These are phyloP conservation scores for Hanseniaspora mollemarum DNA, from an alignment of 805 yeast species.

Conservation along the genomic window DNA sequence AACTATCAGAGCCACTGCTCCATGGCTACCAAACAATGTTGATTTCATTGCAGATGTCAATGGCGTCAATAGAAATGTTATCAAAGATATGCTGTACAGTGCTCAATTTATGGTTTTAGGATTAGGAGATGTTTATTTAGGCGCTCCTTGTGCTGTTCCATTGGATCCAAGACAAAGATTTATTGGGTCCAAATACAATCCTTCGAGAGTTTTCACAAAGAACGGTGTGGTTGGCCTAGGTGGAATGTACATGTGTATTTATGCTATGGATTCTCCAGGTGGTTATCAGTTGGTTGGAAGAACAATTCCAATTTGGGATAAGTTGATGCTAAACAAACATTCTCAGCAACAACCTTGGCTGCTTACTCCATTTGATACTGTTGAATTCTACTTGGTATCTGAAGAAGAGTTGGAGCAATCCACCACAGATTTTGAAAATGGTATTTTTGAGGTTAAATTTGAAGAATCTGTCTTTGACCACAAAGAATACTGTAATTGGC, in stretches of 20 bases:
- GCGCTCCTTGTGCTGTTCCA: conserved; percentile 98
- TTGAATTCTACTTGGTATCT: conserved; percentile 83
- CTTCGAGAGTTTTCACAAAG: conserved; percentile 90
- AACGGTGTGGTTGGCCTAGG: conserved; percentile 97
- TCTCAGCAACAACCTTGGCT: conserved; percentile 70
- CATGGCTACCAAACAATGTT: conserved; percentile 96
- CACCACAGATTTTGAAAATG: conserved; percentile 67
- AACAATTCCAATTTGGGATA: conserved; percentile 97
- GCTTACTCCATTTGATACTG: conserved; percentile 82
- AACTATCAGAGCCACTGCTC: conserved; percentile 85
- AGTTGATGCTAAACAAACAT: conserved; percentile 63
- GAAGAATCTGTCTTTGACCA: conserved; percentile 75
- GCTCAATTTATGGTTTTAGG: conserved; percentile 91
- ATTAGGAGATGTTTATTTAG: conserved; percentile 91
- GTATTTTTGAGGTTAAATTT: conserved; percentile 63
- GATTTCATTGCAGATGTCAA: conserved; percentile 88
- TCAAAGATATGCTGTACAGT: conserved; percentile 71
- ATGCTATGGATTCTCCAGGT: conserved; percentile 97
- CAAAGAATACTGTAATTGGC: conserved; percentile 64
- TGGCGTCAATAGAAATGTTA: conserved; percentile 62
- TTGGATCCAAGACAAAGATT: conserved; percentile 91
- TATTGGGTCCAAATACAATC: conserved; percentile 88
- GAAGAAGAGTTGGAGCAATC: conserved; percentile 69
- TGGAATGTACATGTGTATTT: conserved; percentile 97
- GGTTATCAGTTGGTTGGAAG: conserved; percentile 95